phyloP scores from a whole-genome alignment of 2,329 filamentous ascomycete genomes.

The Colletotrichum simmondsii region DNA sequence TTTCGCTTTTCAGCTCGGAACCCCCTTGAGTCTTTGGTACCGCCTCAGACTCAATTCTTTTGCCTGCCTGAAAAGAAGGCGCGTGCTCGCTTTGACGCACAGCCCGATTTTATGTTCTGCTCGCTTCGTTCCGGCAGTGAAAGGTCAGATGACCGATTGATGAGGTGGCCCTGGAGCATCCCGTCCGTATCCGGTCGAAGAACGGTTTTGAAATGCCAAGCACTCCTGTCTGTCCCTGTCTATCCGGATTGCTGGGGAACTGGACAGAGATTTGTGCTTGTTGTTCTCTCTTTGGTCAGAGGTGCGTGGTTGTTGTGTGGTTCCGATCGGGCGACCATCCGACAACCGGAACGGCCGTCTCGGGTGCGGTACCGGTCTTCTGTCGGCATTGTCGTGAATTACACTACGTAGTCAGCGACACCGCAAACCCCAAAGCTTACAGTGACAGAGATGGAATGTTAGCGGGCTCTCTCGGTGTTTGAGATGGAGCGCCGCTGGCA shows the following conservation, averaged over 20 bases:
- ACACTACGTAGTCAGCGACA: background rate
- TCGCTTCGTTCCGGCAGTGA: conserved; percentile 1
- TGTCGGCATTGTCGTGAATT: no score
- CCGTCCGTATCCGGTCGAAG: background rate
- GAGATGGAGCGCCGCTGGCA: background rate
- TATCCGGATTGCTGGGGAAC: background rate
- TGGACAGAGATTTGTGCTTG: background rate
- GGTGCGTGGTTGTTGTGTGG: background rate
- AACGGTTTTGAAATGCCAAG: conserved; percentile 15
- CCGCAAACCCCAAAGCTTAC: background rate
- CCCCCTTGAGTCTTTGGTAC: background rate
- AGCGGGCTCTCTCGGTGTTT: conserved; percentile 2
- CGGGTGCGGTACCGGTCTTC: background rate
- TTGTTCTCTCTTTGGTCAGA: background rate
- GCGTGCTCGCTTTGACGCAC: conserved; percentile 5
- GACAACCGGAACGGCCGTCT: conserved; percentile 26
- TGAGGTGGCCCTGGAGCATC: conserved; percentile 17
- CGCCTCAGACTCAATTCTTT: background rate
- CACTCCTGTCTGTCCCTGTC: background rate
- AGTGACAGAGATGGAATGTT: background rate
- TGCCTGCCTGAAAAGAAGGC: background rate
- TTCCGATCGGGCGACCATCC: conserved; percentile 1
- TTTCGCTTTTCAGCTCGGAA: conserved; percentile 8
- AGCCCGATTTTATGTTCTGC: background rate
- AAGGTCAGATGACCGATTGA: conserved; percentile 28